Conservation (phyloP, 2,329 filamentous ascomycete genomes). For the Ophiostoma sp. region DNA sequence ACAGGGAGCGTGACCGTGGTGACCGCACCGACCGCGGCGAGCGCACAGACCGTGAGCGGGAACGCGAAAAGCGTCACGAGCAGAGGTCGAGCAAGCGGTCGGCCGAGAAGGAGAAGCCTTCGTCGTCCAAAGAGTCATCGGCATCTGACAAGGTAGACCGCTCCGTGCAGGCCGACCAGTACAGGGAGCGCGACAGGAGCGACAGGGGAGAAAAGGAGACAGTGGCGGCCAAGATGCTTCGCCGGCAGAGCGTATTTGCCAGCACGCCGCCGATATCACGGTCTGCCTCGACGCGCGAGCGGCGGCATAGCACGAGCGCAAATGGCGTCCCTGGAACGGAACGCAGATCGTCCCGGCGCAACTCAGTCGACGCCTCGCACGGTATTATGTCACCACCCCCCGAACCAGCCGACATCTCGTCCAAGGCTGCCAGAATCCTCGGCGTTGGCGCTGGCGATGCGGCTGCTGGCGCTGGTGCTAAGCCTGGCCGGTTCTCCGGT, state of each 20-base stretch:
- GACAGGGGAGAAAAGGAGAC: conserved; percentile 39
- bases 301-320: conserved; percentile 49
- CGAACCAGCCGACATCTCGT: conserved; percentile 60
- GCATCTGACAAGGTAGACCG: conserved; percentile 54
- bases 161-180: background rate
- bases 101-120: conserved; percentile 49
- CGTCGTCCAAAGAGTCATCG: conserved; percentile 49
- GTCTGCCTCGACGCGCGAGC: conserved; percentile 63
- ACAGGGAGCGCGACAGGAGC: conserved; percentile 32
- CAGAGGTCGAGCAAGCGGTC: conserved; percentile 50
- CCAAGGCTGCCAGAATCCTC: conserved; percentile 74
- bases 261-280: conserved; percentile 61
- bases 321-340: conserved; percentile 31
- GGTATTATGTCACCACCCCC: conserved; percentile 68
- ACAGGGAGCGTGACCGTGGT: background rate
- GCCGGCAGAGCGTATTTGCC: conserved; percentile 61
- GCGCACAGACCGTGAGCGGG: conserved; percentile 26
- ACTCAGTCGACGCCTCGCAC: conserved; percentile 59
- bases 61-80: conserved; percentile 40
- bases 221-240: conserved; percentile 45
- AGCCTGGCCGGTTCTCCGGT: conserved; percentile 51
- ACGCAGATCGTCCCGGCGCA: conserved; percentile 55
- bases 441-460: conserved; percentile 48
- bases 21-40: background rate
- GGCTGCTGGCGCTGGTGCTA: conserved; percentile 45